phyloP scores from a whole-genome alignment of 1,284 basidiomycete species.

The Leccinum huronense region DNA sequence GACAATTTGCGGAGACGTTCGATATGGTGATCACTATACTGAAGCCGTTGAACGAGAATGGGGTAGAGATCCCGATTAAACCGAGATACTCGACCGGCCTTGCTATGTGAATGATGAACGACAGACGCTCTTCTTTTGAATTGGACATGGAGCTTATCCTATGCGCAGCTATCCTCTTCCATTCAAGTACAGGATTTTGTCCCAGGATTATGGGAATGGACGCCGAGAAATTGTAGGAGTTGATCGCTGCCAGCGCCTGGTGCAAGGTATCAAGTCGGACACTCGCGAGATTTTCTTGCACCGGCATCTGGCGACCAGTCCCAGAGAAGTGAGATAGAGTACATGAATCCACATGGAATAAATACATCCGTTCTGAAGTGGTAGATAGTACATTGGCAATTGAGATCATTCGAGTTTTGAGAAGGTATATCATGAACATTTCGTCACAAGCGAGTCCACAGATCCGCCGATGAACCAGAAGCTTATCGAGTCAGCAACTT shows the following conservation, averaged over 20 bases:
- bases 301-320: too few relatives aligned
- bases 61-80: too few relatives aligned
- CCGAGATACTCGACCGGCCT: neutral
- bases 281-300: neutral
- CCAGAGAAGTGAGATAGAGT: neutral
- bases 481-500: conserved; percentile 2
- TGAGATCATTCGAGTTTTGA: neutral
- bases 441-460: neutral
- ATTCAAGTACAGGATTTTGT: conserved; percentile 8
- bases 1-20: neutral
- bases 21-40: neutral
- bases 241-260: neutral
- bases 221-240: neutral
- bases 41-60: neutral
- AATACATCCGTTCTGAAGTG: neutral
- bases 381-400: neutral
- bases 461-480: neutral
- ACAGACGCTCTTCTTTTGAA: neutral
- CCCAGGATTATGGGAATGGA: neutral
- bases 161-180: conserved; percentile 13
- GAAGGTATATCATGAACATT: neutral
- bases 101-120: neutral
- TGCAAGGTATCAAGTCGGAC: neutral
- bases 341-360: neutral
- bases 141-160: neutral